phyloP scores from a whole-genome alignment of 192 early-diverging fungal genomes.

The Entomortierella lignicola region DNA sequence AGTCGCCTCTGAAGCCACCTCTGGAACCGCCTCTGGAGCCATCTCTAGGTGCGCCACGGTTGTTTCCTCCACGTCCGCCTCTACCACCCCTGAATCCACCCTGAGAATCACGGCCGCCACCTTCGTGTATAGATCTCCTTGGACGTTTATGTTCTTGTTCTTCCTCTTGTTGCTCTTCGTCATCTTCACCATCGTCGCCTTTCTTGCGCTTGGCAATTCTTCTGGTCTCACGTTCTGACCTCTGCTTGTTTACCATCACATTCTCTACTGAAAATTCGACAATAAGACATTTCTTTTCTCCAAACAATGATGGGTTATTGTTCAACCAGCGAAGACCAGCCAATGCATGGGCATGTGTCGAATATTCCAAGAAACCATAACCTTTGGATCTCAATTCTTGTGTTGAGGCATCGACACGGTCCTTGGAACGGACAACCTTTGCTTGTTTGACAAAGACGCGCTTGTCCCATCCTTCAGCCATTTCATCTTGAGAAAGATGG shows the following conservation, averaged over 20 bases:
- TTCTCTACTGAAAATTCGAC: slow-evolving; percentile 96
- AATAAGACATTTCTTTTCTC: slow-evolving; percentile 78
- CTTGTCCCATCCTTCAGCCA: slow-evolving; percentile 74
- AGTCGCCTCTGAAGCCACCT: slow-evolving; percentile 33
- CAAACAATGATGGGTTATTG: slow-evolving; percentile 77
- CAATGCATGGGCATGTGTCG: slow-evolving; percentile 88
- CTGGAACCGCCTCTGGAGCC: slow-evolving; percentile 14
- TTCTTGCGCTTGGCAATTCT: slow-evolving; percentile 25
- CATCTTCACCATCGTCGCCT: slow-evolving; percentile 24
- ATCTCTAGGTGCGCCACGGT: slow-evolving; percentile 21
- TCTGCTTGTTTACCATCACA: slow-evolving; percentile 77
- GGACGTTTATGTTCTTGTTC: slow-evolving; percentile 25
- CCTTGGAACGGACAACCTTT: slow-evolving; percentile 84
- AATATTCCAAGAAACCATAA: slow-evolving; percentile 95
- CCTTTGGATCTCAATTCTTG: slow-evolving; percentile 82
- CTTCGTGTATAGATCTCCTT: slow-evolving; percentile 43
- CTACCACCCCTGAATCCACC: slow-evolving; percentile 32
- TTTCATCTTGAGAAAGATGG: slow-evolving; percentile 69
- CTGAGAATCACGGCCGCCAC: slow-evolving; percentile 13
- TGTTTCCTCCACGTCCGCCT: slow-evolving; percentile 13
- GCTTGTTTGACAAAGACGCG: slow-evolving; percentile 73
- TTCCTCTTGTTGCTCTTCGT: slow-evolving; percentile 13
- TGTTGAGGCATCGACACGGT: slow-evolving; percentile 80
- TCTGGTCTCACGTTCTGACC: slow-evolving; percentile 54
- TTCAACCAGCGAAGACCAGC: slow-evolving; percentile 93